A percentile compares a stretch with the other conserved stretches of the same genome.
Evolutionary conservation across 2,329 filamentous ascomycete genomes (phyloP).

Genomic region (Colletotrichum phormii): DNA sequence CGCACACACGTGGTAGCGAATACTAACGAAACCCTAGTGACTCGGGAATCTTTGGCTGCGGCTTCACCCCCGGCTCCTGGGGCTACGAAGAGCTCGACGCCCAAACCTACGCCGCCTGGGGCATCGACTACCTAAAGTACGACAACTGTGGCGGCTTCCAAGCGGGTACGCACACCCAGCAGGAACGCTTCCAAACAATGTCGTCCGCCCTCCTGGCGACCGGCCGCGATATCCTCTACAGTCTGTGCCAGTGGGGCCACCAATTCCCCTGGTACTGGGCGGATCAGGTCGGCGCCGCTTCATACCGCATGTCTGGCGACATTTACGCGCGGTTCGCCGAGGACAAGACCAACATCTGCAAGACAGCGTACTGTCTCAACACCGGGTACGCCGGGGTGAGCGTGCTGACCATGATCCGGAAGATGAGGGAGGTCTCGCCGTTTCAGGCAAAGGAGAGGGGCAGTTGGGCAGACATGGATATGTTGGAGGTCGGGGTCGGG

Average conservation of each 20-base stretch:
- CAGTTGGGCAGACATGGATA: conserved; percentile 51
- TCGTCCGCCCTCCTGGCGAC: conserved; percentile 46
- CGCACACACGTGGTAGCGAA: not conserved
- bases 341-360: conserved; percentile 42
- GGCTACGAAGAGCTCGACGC: conserved; percentile 63
- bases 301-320: conserved; percentile 48
- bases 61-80: conserved; percentile 44
- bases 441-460: conserved; percentile 47
- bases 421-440: conserved; percentile 47
- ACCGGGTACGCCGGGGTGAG: conserved; percentile 47
- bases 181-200: conserved; percentile 53
- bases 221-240: conserved; percentile 46
- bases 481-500: conserved; percentile 53
- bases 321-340: conserved; percentile 45
- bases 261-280: conserved; percentile 42
- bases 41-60: conserved; percentile 57
- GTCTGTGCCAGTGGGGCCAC: conserved; percentile 49
- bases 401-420: conserved; percentile 46
- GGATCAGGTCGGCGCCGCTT: conserved; percentile 40
- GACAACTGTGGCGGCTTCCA: conserved; percentile 63
- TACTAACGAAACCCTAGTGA: conserved; percentile 34
- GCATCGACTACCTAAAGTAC: conserved; percentile 65
- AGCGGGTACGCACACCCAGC: conserved; percentile 59
- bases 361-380: conserved; percentile 48
- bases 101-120: conserved; percentile 62